A percentile compares a stretch with the other conserved stretches of the same genome.
These are phyloP conservation scores for Colletotrichum musae DNA, from an alignment of 2,329 filamentous ascomycete species.

Conservation along the genomic window DNA sequence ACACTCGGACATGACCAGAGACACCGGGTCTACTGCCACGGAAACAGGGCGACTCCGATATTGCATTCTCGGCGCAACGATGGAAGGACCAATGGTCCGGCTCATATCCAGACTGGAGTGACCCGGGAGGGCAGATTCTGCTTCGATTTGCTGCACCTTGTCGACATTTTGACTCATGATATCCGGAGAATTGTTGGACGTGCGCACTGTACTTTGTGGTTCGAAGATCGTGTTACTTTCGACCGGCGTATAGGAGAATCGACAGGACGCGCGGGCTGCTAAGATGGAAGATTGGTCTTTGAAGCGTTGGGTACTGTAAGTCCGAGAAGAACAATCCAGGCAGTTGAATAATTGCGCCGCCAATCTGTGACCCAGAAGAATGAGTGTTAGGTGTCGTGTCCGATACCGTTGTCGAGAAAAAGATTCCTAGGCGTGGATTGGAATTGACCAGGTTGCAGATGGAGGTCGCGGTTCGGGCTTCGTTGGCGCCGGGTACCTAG, in stretches of 20 bases:
- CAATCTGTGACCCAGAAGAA: constrained; percentile 1
- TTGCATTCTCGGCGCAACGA: constrained; percentile 62
- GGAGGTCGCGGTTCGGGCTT: constrained; percentile 3
- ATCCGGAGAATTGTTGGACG: constrained; percentile 2
- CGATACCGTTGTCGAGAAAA: constrained; percentile 30
- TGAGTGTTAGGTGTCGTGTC: constrained; percentile 33
- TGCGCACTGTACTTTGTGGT: constrained; percentile 3
- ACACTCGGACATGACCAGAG: constrained; percentile 97
- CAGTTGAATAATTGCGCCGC: not conserved
- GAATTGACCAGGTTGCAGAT: constrained; percentile 42
- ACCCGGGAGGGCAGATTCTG: constrained; percentile 16
- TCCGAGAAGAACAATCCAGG: not conserved
- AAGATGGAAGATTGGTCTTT: constrained; percentile 22
- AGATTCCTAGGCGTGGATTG: constrained; percentile 3
- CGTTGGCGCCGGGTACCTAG: not conserved
- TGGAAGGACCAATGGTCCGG: constrained; percentile 44
- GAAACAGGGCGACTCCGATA: constrained; percentile 76
- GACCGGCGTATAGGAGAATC: constrained; percentile 2
- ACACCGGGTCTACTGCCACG: constrained; percentile 91
- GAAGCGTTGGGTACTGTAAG: not conserved
- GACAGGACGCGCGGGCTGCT: not conserved
- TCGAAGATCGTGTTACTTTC: constrained; percentile 7
- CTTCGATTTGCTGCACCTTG: constrained; percentile 25
- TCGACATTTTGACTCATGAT: constrained; percentile 40
- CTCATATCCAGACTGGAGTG: constrained; percentile 41